These are phyloP conservation scores for Ustilago sp. DNA, from an alignment of 1,284 basidiomycete species.

Conservation along the genomic window DNA sequence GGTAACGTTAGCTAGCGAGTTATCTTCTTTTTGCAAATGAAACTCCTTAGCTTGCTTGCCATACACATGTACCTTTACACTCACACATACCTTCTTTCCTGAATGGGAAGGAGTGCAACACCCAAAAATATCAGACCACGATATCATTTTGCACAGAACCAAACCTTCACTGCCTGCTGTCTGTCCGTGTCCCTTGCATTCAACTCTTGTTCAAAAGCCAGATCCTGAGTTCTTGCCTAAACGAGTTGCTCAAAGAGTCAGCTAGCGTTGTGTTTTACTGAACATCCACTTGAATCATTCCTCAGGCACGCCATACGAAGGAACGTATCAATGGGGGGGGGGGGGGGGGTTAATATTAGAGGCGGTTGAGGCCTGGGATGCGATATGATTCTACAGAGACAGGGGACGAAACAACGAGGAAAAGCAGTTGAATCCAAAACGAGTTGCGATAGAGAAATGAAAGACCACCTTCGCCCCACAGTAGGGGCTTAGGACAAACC, in stretches of 20 bases:
- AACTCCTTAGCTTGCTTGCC: not conserved
- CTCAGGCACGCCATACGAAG: not conserved
- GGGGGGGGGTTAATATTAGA: conserved; percentile 9
- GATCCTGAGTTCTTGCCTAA: not conserved
- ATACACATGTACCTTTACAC: conserved; percentile 31
- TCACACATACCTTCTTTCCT: not conserved
- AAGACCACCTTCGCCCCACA: not conserved
- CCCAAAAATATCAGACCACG: conserved; percentile 49
- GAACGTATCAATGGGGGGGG: not conserved
- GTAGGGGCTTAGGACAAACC: conserved; percentile 65
- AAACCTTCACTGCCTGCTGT: not conserved
- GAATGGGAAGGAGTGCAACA: conserved; percentile 3
- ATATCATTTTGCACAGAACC: conserved; percentile 44
- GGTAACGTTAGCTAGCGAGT: not conserved
- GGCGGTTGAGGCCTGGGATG: conserved; percentile 21
- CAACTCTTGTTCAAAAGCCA: not conserved
- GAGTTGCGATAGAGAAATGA: not conserved
- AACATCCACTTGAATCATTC: too few relatives aligned
- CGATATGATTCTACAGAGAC: not conserved
- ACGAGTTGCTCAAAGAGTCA: not conserved
- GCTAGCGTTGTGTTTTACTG: too few relatives aligned
- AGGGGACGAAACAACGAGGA: conserved; percentile 4
- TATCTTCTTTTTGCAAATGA: not conserved
- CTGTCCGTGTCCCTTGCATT: not conserved
- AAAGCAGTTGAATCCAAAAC: conserved; percentile 26